Percentiles rank a stretch among this genome's conserved stretches.
phyloP scores from a whole-genome alignment of 169 alveolate genomes.

The Cryptosporidium sp. region DNA sequence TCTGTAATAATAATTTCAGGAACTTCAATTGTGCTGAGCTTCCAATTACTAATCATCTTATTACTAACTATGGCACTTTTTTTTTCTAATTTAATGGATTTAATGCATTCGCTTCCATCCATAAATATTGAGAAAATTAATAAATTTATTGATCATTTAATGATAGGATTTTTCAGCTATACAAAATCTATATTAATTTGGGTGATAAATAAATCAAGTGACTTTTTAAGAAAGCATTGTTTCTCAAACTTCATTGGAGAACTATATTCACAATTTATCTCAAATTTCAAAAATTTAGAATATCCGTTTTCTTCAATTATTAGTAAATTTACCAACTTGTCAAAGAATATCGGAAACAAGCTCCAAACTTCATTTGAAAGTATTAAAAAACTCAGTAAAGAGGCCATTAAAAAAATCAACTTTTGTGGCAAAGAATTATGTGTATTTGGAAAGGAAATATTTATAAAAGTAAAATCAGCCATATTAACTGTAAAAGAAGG shows the following conservation, averaged over 20 bases:
- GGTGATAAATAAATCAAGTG: background rate
- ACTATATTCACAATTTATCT: background rate
- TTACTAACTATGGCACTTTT: conserved; percentile 31
- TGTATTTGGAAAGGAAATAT: background rate
- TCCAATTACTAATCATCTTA: conserved; percentile 28
- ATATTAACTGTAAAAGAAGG: background rate
- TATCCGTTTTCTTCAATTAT: background rate
- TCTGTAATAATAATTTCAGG: conserved; percentile 35
- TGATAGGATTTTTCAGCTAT: background rate
- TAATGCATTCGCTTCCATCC: conserved; percentile 49
- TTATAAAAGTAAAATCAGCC: conserved; percentile 3
- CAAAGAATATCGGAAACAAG: background rate
- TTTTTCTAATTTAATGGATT: conserved; percentile 55
- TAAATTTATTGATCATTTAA: background rate
- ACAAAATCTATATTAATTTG: background rate
- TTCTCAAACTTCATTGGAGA: background rate
- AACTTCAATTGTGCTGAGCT: conserved; percentile 33
- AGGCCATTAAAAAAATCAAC: background rate
- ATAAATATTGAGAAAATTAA: background rate
- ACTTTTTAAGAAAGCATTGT: background rate
- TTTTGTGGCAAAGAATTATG: background rate
- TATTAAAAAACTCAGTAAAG: background rate
- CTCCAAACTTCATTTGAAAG: background rate
- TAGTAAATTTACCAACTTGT: background rate
- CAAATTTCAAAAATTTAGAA: background rate